Percentiles rank a stretch among this genome's conserved stretches.
phyloP scores from a whole-genome alignment of 2,329 filamentous ascomycete species.

The Scedosporium dehoogii region DNA sequence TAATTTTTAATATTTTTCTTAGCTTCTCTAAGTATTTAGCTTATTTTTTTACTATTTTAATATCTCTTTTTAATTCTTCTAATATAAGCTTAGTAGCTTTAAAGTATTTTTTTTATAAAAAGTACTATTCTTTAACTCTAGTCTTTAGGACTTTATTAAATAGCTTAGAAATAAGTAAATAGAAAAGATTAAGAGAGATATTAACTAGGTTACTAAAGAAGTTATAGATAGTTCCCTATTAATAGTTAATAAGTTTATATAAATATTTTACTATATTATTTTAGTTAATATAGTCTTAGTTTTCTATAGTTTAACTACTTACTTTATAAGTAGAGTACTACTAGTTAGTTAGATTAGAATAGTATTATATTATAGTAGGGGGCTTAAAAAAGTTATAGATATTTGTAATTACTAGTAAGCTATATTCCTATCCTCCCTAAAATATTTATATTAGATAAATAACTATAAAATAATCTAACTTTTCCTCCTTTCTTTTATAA shows the following conservation, averaged over 20 bases:
- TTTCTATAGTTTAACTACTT: too few species aligned
- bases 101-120: too few species aligned
- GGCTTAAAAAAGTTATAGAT: not conserved
- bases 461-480: not conserved
- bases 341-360: not conserved
- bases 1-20: too few species aligned
- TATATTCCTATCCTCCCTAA: not conserved
- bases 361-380: too few species aligned
- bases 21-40: too few species aligned
- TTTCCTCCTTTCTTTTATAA: too few species aligned
- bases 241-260: not conserved
- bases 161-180: too few species aligned
- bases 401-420: not conserved
- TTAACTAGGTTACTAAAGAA: not conserved
- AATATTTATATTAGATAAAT: not conserved
- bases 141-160: too few species aligned
- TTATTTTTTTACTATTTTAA: too few species aligned
- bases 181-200: not conserved
- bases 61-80: too few species aligned
- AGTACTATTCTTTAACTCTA: too few species aligned
- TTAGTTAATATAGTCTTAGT: not conserved
- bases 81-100: too few species aligned
- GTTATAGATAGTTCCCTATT: not conserved
- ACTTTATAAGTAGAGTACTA: not conserved
- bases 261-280: not conserved